These are phyloP conservation scores for Zelonia costaricensis DNA, from an alignment of 208 protist genomes.

Conservation along the genomic window DNA sequence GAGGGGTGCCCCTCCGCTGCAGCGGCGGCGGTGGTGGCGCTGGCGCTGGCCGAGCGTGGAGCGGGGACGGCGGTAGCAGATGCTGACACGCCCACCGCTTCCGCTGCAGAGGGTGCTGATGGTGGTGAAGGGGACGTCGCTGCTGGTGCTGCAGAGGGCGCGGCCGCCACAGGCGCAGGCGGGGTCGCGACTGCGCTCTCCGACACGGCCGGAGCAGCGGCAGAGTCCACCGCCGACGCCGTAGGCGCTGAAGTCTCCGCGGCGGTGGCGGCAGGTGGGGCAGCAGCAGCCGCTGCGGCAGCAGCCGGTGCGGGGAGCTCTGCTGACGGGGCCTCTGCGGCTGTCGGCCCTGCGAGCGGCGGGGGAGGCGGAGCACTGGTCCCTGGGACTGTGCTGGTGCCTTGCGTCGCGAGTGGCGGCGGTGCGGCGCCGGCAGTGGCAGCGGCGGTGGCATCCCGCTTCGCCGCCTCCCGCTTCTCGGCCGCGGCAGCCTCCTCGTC, in stretches of 20 bases:
- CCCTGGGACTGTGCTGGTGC: too few relatives aligned
- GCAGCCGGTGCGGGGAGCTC: background rate
- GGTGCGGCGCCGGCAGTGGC: conserved; percentile 1
- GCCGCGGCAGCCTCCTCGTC: conserved; percentile 39
- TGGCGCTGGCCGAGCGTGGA: too few relatives aligned
- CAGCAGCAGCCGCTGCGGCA: background rate
- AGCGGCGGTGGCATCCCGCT: conserved; percentile 10
- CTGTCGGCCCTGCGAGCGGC: background rate
- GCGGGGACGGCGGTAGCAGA: too few relatives aligned
- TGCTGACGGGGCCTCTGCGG: background rate
- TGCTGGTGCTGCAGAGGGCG: background rate
- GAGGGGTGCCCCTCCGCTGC: background rate
- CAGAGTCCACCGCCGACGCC: background rate
- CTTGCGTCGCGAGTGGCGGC: background rate
- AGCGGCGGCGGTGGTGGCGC: conserved; percentile 6
- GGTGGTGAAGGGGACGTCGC: conserved; percentile 1
- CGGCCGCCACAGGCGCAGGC: background rate
- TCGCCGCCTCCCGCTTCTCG: conserved; percentile 16
- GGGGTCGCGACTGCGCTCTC: conserved; percentile 6
- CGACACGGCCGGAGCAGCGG: background rate
- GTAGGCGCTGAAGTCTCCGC: background rate
- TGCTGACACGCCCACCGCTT: too few relatives aligned
- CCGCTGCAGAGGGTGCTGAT: too few relatives aligned
- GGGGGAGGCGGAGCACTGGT: too few relatives aligned
- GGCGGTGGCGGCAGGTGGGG: background rate